A percentile compares a stretch with the other conserved stretches of the same genome.
phyloP scores from a whole-genome alignment of 164 flowering plant species.

The Hamamelis virginiana region DNA sequence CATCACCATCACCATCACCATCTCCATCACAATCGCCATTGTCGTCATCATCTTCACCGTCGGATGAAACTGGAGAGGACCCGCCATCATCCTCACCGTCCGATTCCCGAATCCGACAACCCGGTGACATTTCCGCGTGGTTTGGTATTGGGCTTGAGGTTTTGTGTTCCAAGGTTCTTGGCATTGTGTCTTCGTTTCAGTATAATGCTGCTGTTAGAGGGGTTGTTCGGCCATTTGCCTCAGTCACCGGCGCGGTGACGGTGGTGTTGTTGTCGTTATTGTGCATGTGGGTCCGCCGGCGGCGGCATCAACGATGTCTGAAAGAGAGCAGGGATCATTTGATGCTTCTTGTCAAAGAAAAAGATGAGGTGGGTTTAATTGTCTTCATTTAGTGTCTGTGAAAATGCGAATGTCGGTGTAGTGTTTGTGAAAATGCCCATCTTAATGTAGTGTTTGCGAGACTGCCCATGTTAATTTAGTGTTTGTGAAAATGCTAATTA shows the following conservation, averaged over 20 bases:
- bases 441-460: not conserved
- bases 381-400: constrained; percentile 9
- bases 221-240: constrained; percentile 2
- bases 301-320: constrained; percentile 9
- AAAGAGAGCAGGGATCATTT: constrained; percentile 16
- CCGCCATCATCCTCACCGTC: not conserved
- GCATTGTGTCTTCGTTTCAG: constrained; percentile 5
- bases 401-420: constrained; percentile 8
- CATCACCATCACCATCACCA: not conserved
- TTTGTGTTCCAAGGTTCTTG: constrained; percentile 10
- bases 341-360: constrained; percentile 24
- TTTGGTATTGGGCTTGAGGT: constrained; percentile 15
- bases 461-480: constrained; percentile 4
- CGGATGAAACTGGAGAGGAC: not conserved
- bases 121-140: constrained; percentile 9
- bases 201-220: not conserved
- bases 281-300: constrained; percentile 13
- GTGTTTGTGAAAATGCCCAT: constrained; percentile 16
- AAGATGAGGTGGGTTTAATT: constrained; percentile 37
- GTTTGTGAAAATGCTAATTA: not conserved
- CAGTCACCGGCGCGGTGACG: not conserved
- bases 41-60: constrained; percentile 13
- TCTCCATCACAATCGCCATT: constrained; percentile 4
- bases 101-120: not conserved
- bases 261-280: constrained; percentile 19